These are phyloP conservation scores for Coemansia aciculifera DNA, from an alignment of 192 early-diverging fungal species.

Conservation along the genomic window DNA sequence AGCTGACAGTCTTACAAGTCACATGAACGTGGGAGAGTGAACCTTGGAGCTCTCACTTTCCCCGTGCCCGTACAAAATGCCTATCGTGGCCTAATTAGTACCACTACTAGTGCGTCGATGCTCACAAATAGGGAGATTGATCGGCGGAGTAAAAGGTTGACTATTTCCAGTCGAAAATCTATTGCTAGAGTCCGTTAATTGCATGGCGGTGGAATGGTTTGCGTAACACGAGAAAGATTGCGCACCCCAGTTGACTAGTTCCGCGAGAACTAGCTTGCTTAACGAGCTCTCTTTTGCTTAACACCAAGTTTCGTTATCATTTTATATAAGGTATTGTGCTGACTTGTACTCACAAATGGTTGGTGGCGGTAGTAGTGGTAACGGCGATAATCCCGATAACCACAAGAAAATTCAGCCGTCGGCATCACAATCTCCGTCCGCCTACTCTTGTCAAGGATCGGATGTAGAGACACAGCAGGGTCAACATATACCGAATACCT, in stretches of 20 bases:
- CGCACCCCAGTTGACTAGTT: background rate
- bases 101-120: background rate
- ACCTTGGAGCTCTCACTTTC: background rate
- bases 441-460: background rate
- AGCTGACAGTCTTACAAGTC: background rate
- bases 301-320: background rate
- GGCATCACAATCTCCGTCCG: background rate
- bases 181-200: background rate
- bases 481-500: background rate
- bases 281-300: background rate
- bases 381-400: background rate
- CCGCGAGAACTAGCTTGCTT: background rate
- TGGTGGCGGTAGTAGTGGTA: background rate
- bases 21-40: constrained; percentile 1
- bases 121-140: background rate
- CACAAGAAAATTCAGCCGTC: background rate
- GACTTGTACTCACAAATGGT: background rate
- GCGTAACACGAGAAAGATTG: background rate
- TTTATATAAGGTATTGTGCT: background rate
- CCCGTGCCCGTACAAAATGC: background rate
- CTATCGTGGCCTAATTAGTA: background rate
- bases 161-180: background rate
- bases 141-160: background rate
- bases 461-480: background rate
- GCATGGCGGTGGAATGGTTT: background rate